Conservation (phyloP, 1,284 basidiomycete genomes). For the Anthracocystis setariae region DNA sequence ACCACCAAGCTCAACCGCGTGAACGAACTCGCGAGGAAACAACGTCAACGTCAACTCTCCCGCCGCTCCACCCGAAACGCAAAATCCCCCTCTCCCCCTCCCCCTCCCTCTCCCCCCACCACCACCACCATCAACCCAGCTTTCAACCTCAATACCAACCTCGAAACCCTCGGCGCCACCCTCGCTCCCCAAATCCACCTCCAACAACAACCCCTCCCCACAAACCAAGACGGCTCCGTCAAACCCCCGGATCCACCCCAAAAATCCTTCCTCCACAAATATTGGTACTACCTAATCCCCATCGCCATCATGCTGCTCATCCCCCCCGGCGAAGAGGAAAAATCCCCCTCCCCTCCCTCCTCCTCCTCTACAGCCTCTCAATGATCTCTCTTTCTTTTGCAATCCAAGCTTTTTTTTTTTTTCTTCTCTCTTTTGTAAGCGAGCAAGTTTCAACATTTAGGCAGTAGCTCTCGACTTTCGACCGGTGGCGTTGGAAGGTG, state of each 20-base stretch:
- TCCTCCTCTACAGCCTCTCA: too few species aligned
- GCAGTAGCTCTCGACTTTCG: too few species aligned
- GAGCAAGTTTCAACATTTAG: too few species aligned
- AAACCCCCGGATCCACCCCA: slow-evolving; percentile 17
- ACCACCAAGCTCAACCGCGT: not conserved
- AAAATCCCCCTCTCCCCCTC: not conserved
- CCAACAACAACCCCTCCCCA: slow-evolving; percentile 3
- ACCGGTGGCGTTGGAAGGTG: too few species aligned
- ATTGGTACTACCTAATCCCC: slow-evolving; percentile 58
- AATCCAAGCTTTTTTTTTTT: too few species aligned
- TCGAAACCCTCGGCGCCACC: too few species aligned
- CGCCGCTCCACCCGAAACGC: slow-evolving; percentile 7
- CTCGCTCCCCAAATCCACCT: not conserved
- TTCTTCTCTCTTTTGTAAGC: too few species aligned
- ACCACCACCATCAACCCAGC: too few species aligned
- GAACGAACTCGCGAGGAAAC: not conserved
- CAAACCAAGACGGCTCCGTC: slow-evolving; percentile 43
- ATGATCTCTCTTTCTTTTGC: too few species aligned
- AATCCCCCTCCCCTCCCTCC: too few species aligned
- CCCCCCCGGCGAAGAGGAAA: slow-evolving; percentile 39
- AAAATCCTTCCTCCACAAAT: slow-evolving; percentile 53
- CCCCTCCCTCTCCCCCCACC: too few species aligned
- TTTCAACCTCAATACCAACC: too few species aligned
- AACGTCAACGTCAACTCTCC: slow-evolving; percentile 12
- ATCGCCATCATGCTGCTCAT: slow-evolving; percentile 47